Percentiles rank a stretch among this genome's conserved stretches.
phyloP scores from a whole-genome alignment of 768 basidiomycete species.

The Mrakia blollopis region DNA sequence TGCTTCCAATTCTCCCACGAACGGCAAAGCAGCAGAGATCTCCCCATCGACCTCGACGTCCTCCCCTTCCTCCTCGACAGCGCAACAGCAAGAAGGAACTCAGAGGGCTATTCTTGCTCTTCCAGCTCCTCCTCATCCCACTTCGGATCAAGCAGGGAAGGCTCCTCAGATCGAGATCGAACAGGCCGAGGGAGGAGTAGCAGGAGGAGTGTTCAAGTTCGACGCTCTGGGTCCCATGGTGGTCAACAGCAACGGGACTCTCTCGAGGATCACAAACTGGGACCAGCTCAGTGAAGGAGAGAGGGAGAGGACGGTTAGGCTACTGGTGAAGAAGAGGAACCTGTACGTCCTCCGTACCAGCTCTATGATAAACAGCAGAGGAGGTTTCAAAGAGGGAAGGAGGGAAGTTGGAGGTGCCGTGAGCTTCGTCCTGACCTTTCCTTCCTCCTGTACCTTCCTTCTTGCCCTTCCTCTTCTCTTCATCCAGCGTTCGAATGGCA shows the following conservation, averaged over 20 bases:
- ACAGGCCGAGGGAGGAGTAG: neutral
- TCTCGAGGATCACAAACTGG: conserved; percentile 66
- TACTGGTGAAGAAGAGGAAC: conserved; percentile 53
- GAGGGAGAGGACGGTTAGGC: conserved; percentile 55
- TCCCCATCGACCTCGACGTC: neutral
- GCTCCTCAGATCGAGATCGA: neutral
- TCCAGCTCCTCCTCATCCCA: neutral
- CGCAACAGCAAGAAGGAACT: neutral
- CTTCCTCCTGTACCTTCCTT: neutral
- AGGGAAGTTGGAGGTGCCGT: neutral
- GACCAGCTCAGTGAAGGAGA: conserved; percentile 55
- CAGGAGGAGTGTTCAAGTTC: conserved; percentile 13
- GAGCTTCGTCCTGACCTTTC: neutral
- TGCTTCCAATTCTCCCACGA: no score
- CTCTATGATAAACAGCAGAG: neutral
- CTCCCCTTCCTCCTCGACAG: neutral
- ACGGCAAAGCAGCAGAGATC: no score
- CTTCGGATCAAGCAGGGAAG: neutral
- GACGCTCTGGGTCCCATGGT: conserved; percentile 9
- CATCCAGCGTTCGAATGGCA: conserved; percentile 4
- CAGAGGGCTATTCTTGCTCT: neutral
- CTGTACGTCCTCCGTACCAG: conserved; percentile 41
- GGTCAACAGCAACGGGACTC: conserved; percentile 46
- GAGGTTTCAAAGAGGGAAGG: neutral
- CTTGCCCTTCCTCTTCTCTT: neutral